Evolutionary conservation across 805 yeast genomes (phyloP), one percentile per base, ranked within the genome.

Genomic region (Candida boleticola): DNA sequence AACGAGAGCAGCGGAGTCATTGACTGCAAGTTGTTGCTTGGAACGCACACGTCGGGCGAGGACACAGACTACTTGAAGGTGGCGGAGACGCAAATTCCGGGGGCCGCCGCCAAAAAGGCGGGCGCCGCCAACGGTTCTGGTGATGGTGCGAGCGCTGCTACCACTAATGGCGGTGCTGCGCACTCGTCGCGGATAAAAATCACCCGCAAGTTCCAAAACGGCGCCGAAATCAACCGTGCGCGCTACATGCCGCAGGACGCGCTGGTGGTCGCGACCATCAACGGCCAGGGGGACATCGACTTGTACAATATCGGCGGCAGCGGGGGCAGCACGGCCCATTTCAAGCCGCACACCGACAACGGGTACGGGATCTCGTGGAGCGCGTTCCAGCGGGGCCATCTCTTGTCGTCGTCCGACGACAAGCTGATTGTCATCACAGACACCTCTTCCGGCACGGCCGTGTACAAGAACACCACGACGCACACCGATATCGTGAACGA

Each of bases 311-410:
- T 64, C n/a, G 44, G 48, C 10, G 63, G 65, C 17, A 44, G 52
- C 1, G 18, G 18, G 4, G 43, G 49, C 10, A 46, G 54, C 3
- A 48, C 63, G 14, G 47, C 50, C 5, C 59, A 60, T 11, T 62
- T 80, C 37, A 54, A 64, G 7, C 82, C 79, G 31, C 90, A 85
- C 54, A 62, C 65, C 3, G 80, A 72, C 20, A 85, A 85, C 49
- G 93, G 93, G 1, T 86, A 82, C 57, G 93, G 93, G 3, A 62
- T 86, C 29, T 71, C 83, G 5, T 86, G 92, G 84, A 83, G 74
- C 53, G 66, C 74, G 0, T 53, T 58, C 14, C 58, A 62, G 3
- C 49, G 63, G 31, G 85, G 83, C 2, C 66, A 70, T 19, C 58
- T 86, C 17, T 61, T 81, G 26, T 78, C 87, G 2, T 75, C 79